phyloP scores from a whole-genome alignment of 2,329 filamentous ascomycete species.

The Verticillium nonalfalfae region DNA sequence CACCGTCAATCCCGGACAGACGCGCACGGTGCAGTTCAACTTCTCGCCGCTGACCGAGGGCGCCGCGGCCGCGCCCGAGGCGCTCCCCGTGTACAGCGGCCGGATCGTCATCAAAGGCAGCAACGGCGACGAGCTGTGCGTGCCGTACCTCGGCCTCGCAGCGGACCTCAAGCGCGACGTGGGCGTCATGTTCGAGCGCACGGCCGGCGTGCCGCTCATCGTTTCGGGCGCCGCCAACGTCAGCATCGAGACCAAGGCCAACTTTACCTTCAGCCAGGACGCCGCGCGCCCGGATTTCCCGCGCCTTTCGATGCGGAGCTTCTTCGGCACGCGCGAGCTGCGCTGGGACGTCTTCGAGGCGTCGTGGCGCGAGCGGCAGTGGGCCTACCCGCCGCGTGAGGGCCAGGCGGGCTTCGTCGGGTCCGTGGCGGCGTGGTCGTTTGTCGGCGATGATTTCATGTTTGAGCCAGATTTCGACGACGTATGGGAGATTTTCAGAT shows the following conservation, averaged over 20 bases:
- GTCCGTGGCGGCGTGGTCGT: slow-evolving; percentile 22
- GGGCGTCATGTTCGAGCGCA: slow-evolving; percentile 9
- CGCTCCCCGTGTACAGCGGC: slow-evolving; percentile 26
- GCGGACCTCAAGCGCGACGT: slow-evolving; percentile 16
- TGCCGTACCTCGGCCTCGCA: slow-evolving; percentile 23
- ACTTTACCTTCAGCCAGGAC: slow-evolving; percentile 10
- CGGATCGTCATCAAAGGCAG: slow-evolving; percentile 22
- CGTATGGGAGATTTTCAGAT: slow-evolving; percentile 17
- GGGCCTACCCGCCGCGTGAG: slow-evolving; percentile 32
- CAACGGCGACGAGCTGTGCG: slow-evolving; percentile 22
- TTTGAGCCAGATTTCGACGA: slow-evolving; percentile 15
- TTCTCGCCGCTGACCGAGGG: slow-evolving; percentile 10
- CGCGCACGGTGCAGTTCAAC: slow-evolving; percentile 17
- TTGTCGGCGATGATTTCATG: slow-evolving; percentile 5
- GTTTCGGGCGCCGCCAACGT: slow-evolving; percentile 4
- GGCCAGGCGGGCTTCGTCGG: slow-evolving; percentile 33
- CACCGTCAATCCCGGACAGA: slow-evolving; percentile 16
- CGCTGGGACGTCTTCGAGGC: slow-evolving; percentile 24
- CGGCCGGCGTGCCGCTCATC: slow-evolving; percentile 7
- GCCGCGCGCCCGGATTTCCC: slow-evolving; percentile 12
- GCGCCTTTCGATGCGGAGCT: slow-evolving; percentile 11
- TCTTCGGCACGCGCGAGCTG: slow-evolving; percentile 15
- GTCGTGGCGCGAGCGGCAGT: slow-evolving; percentile 30
- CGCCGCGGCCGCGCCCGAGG: background rate
- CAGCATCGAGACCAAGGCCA: background rate